These are phyloP conservation scores for Tuber umbilicatum DNA, from an alignment of 495 filamentous ascomycete species.

Conservation along the genomic window DNA sequence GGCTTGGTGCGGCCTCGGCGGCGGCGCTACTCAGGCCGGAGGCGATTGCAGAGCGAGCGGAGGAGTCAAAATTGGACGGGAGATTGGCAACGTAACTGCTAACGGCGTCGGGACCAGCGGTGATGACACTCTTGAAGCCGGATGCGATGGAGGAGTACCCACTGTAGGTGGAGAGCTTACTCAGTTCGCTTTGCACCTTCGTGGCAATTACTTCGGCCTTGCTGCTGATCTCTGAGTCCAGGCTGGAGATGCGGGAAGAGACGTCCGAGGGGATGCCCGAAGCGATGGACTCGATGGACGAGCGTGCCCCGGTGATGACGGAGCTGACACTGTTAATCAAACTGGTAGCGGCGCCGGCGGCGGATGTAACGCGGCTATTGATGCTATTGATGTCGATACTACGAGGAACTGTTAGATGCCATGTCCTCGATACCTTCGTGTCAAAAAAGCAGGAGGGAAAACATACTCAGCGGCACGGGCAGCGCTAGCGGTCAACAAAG, in stretches of 20 bases:
- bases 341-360: neutral
- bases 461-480: neutral
- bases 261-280: neutral
- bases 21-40: conserved; percentile 20
- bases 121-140: conserved; percentile 17
- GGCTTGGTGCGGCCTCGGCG: conserved; percentile 3
- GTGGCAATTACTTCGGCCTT: conserved; percentile 6
- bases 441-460: neutral
- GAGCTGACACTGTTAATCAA: neutral
- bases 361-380: neutral
- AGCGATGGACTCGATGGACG: neutral
- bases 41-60: conserved; percentile 3
- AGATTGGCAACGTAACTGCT: conserved; percentile 14
- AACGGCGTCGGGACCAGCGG: conserved; percentile 12
- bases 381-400: neutral
- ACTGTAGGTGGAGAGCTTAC: neutral
- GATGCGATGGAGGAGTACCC: conserved; percentile 18
- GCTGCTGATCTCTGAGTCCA: neutral
- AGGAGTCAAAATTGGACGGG: conserved; percentile 2
- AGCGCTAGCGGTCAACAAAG: neutral
- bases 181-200: neutral
- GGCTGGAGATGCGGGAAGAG: neutral
- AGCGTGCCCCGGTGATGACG: conserved; percentile 1
- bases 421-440: neutral
- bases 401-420: neutral